Evolutionary conservation across 805 yeast genomes (phyloP).

Genomic region (Ascoidea asiatica): DNA sequence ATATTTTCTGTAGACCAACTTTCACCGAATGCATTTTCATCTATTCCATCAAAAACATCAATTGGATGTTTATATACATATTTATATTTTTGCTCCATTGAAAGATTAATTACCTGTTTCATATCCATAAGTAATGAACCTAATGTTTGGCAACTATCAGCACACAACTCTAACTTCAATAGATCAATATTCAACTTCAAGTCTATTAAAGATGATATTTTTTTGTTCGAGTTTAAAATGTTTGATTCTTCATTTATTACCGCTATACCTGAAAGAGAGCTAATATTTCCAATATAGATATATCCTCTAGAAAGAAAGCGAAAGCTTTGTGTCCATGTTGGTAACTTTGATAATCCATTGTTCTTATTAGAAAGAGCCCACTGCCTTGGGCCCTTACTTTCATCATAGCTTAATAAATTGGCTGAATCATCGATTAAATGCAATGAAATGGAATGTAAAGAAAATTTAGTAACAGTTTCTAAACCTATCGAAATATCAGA

Average conservation of each 20-base stretch:
- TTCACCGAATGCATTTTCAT: constrained; percentile 16
- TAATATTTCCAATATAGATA: constrained; percentile 34
- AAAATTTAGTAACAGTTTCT: constrained; percentile 24
- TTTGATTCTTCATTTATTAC: constrained; percentile 8
- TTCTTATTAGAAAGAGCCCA: constrained; percentile 12
- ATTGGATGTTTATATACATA: constrained; percentile 18
- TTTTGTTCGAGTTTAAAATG: constrained; percentile 7
- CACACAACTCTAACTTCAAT: constrained; percentile 47
- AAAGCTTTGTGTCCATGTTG: constrained; percentile 27
- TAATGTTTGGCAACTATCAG: constrained; percentile 72
- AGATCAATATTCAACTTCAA: constrained; percentile 35
- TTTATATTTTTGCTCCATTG: constrained; percentile 46
- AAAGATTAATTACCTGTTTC: constrained; percentile 50
- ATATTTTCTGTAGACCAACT: neutral
- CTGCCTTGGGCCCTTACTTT: constrained; percentile 13
- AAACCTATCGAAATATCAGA: constrained; percentile 29
- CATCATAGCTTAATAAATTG: constrained; percentile 20
- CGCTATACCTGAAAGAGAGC: constrained; percentile 10
- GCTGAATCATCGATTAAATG: constrained; percentile 51
- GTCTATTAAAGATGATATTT: constrained; percentile 21
- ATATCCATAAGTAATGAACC: constrained; percentile 57
- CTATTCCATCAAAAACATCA: constrained; percentile 27
- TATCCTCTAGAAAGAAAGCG: constrained; percentile 35
- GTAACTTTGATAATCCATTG: constrained; percentile 6
- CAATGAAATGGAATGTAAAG: constrained; percentile 35